These are phyloP conservation scores for Sarocladium brachiariae DNA, from an alignment of 2,329 filamentous ascomycete genomes.

Conservation along the genomic window DNA sequence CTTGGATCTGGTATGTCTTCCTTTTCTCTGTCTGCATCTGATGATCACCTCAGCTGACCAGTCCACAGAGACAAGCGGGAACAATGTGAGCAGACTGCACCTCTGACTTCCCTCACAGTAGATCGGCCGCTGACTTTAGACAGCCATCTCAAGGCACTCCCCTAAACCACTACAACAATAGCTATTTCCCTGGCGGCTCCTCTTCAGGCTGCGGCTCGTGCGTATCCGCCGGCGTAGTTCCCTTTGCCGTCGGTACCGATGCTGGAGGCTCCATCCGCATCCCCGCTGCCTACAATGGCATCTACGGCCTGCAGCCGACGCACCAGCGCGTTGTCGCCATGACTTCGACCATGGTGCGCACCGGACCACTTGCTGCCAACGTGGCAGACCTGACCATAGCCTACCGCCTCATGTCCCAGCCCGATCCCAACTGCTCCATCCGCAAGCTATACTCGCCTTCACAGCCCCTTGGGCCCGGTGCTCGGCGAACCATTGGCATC, in stretches of 20 bases:
- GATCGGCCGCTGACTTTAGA: neutral
- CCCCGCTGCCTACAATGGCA: conserved; percentile 67
- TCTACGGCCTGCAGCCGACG: conserved; percentile 75
- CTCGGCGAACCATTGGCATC: conserved; percentile 63
- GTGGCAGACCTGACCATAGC: conserved; percentile 72
- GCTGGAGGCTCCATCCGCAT: conserved; percentile 71
- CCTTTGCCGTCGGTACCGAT: conserved; percentile 69
- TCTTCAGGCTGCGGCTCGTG: conserved; percentile 71
- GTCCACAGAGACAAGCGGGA: neutral
- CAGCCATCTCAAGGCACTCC: conserved; percentile 63
- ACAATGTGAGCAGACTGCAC: conserved; percentile 5
- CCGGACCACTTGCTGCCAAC: conserved; percentile 69
- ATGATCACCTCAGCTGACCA: neutral
- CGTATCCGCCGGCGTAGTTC: conserved; percentile 62
- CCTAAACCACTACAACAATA: conserved; percentile 67
- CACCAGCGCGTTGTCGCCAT: conserved; percentile 61
- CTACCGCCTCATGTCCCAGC: conserved; percentile 73
- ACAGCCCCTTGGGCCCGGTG: conserved; percentile 31
- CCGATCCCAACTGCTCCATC: conserved; percentile 55
- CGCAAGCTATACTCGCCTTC: conserved; percentile 59
- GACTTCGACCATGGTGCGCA: conserved; percentile 48
- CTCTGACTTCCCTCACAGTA: neutral
- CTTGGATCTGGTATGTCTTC: conserved; percentile 56
- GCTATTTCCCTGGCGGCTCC: conserved; percentile 75
- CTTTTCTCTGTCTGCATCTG: conserved; percentile 14